phyloP scores from a whole-genome alignment of 2,329 filamentous ascomycete genomes.

The Cercospora canescens region DNA sequence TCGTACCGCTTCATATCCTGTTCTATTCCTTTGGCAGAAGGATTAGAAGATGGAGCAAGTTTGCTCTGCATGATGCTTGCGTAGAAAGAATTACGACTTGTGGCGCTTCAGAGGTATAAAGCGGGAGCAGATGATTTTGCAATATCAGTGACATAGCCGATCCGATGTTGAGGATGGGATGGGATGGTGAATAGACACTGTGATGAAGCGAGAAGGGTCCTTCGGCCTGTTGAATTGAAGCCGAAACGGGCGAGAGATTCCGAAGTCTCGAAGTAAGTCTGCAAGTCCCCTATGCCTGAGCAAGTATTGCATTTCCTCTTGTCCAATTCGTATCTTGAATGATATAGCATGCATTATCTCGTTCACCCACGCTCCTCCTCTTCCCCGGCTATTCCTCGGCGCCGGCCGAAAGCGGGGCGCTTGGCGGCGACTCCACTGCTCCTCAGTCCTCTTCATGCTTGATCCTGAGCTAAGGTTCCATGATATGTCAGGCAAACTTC shows the following conservation, averaged over 20 bases:
- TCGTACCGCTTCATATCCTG: conserved; percentile 15
- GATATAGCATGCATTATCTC: neutral
- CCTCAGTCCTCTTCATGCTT: neutral
- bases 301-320: neutral
- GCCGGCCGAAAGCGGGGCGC: neutral
- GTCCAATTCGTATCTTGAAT: too few relatives aligned
- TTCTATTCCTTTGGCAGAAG: conserved; percentile 19
- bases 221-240: too few relatives aligned
- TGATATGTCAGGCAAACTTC: neutral
- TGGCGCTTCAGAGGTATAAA: too few relatives aligned
- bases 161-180: too few relatives aligned
- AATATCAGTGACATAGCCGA: too few relatives aligned
- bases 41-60: conserved; percentile 16
- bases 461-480: neutral
- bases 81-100: neutral
- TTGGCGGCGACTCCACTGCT: neutral
- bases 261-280: too few relatives aligned
- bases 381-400: neutral
- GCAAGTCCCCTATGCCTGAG: too few relatives aligned
- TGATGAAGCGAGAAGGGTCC: too few relatives aligned
- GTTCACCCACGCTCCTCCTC: neutral
- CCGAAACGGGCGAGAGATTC: too few relatives aligned
- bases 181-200: too few relatives aligned
- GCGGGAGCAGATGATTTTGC: too few relatives aligned
- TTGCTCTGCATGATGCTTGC: conserved; percentile 12